These are phyloP conservation scores for Plasmodium fragile DNA, from an alignment of 169 alveolate species.

Conservation along the genomic window DNA sequence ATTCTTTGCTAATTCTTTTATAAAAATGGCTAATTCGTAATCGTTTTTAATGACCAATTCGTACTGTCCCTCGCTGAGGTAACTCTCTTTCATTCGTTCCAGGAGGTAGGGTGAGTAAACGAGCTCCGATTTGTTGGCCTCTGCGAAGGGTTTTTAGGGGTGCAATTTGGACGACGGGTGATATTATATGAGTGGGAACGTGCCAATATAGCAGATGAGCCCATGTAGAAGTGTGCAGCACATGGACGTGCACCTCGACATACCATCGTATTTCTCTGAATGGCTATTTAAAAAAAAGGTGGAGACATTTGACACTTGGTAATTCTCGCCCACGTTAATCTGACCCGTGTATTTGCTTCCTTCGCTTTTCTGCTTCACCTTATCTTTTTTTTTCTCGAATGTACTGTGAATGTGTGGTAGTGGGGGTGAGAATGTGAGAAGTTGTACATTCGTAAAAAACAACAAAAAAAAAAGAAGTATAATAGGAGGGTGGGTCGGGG, in stretches of 20 bases:
- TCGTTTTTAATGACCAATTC: constrained; percentile 86
- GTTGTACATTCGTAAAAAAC: background rate
- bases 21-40: constrained; percentile 87
- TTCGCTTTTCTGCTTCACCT: constrained; percentile 83
- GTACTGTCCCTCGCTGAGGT: constrained; percentile 83
- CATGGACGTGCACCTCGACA: constrained; percentile 4
- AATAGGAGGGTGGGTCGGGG: background rate
- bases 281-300: constrained; percentile 87
- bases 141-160: constrained; percentile 19
- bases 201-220: background rate
- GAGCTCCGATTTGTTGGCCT: constrained; percentile 83
- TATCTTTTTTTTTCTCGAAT: constrained; percentile 61
- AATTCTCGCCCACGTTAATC: constrained; percentile 86
- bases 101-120: constrained; percentile 89
- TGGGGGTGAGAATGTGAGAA: background rate
- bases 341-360: constrained; percentile 83
- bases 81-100: constrained; percentile 83
- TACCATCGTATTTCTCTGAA: constrained; percentile 74
- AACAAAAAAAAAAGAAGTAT: too few species aligned
- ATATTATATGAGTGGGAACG: background rate
- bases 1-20: constrained; percentile 87
- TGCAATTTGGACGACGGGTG: background rate
- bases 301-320: constrained; percentile 90
- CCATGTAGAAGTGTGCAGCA: constrained; percentile 6
- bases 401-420: constrained; percentile 15